phyloP scores from a whole-genome alignment of 2,329 filamentous ascomycete species.

The Colletotrichum sp. region DNA sequence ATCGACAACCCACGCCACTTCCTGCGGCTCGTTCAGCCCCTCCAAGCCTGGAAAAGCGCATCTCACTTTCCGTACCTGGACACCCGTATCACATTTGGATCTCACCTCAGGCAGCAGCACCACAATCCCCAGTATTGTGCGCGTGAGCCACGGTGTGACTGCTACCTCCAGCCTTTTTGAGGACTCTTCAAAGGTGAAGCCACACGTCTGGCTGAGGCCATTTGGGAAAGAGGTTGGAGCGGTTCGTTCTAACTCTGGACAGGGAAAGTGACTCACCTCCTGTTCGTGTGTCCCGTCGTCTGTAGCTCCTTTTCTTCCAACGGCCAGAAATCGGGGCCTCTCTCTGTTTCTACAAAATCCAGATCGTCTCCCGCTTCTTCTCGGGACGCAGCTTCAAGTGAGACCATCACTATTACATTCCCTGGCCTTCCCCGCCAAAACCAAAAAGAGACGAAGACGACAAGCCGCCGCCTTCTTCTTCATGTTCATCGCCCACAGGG shows the following conservation, averaged over 20 bases:
- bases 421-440: background rate
- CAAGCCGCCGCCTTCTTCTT: background rate
- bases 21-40: background rate
- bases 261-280: constrained; percentile 14
- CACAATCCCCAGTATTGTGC: background rate
- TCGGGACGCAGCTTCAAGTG: background rate
- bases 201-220: constrained; percentile 1
- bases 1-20: background rate
- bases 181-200: background rate
- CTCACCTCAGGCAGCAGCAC: constrained; percentile 1
- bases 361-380: background rate
- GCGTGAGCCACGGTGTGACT: background rate
- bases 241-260: background rate
- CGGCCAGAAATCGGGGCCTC: background rate
- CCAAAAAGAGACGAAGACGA: background rate
- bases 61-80: background rate
- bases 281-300: background rate
- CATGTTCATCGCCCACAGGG: constrained; percentile 13
- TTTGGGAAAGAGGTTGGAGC: background rate
- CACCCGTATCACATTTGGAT: background rate
- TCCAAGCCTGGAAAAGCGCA: background rate
- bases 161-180: background rate
- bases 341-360: background rate
- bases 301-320: background rate
- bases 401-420: background rate